Evolutionary conservation across 768 basidiomycete genomes (phyloP).

Genomic region (Russula sp.): DNA sequence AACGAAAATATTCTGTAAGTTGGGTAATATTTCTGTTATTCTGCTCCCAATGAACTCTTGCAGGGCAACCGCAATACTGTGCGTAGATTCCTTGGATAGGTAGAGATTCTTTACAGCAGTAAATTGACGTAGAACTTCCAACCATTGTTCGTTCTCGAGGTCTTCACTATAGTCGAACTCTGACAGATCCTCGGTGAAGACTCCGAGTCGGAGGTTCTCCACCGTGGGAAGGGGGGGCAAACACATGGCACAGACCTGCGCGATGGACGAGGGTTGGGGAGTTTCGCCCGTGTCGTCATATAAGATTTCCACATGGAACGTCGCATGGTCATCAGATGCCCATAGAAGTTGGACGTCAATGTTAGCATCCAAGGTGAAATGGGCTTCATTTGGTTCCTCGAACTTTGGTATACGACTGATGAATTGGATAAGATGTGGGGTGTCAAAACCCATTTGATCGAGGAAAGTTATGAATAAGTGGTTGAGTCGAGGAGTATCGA

Average conservation of each 20-base stretch:
- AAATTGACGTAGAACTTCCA: not conserved
- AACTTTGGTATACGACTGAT: not conserved
- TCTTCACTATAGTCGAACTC: not conserved
- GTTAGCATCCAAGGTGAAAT: fast-evolving
- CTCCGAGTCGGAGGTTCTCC: not conserved
- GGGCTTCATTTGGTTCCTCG: not conserved
- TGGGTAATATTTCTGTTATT: not conserved
- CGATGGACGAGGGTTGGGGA: not conserved
- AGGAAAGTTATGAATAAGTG: not conserved
- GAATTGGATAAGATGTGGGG: not conserved
- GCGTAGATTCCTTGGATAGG: not conserved
- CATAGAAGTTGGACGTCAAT: not conserved
- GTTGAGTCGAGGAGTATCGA: not conserved
- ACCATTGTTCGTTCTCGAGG: not conserved
- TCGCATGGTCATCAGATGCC: not conserved
- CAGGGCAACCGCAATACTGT: not conserved
- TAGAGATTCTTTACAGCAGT: not conserved
- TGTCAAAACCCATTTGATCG: not conserved
- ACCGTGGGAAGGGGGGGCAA: not conserved
- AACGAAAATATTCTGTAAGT: no score
- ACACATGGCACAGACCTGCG: not conserved
- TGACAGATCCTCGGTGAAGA: fast-evolving
- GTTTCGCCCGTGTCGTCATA: no score
- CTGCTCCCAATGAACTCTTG: not conserved
- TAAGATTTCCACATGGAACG: not conserved